These are phyloP conservation scores for Suhomyces sp. DNA, from an alignment of 805 yeast species.

Conservation along the genomic window DNA sequence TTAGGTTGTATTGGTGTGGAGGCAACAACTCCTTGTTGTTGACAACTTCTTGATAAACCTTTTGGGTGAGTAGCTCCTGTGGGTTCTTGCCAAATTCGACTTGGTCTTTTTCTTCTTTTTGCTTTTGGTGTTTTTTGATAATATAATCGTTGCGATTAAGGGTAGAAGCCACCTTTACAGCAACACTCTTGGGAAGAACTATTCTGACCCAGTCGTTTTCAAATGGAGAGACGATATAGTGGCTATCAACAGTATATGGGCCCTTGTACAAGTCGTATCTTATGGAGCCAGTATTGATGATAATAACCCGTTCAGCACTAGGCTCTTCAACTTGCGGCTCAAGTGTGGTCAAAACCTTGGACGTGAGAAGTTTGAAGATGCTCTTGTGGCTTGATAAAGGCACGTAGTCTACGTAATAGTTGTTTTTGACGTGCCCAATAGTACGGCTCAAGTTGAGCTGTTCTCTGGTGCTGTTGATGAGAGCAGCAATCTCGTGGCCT, in stretches of 20 bases:
- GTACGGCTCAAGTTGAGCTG: conserved; percentile 51
- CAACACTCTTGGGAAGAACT: conserved; percentile 55
- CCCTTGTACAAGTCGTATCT: conserved; percentile 86
- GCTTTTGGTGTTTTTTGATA: conserved; percentile 3
- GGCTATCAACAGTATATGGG: conserved; percentile 73
- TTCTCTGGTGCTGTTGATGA: conserved; percentile 43
- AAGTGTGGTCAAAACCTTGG: conserved; percentile 51
- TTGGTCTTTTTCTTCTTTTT: background rate
- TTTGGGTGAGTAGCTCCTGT: background rate
- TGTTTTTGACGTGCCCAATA: conserved; percentile 64
- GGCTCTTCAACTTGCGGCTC: conserved; percentile 20
- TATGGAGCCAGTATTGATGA: conserved; percentile 84
- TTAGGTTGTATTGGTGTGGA: conserved; percentile 4
- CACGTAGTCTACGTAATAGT: conserved; percentile 65
- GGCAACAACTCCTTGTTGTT: conserved; percentile 3
- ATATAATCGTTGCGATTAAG: conserved; percentile 59
- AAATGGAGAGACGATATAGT: conserved; percentile 83
- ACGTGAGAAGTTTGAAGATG: conserved; percentile 57
- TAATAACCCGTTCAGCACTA: conserved; percentile 40
- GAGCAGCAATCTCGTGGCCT: conserved; percentile 50
- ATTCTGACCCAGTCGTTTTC: conserved; percentile 73
- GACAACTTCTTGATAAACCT: background rate
- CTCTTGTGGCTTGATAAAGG: conserved; percentile 50
- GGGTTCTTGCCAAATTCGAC: background rate
- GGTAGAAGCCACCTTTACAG: conserved; percentile 48